Base-by-base conservation (phyloP, 179 eudicot species). In the Silene vulgaris region DNA sequence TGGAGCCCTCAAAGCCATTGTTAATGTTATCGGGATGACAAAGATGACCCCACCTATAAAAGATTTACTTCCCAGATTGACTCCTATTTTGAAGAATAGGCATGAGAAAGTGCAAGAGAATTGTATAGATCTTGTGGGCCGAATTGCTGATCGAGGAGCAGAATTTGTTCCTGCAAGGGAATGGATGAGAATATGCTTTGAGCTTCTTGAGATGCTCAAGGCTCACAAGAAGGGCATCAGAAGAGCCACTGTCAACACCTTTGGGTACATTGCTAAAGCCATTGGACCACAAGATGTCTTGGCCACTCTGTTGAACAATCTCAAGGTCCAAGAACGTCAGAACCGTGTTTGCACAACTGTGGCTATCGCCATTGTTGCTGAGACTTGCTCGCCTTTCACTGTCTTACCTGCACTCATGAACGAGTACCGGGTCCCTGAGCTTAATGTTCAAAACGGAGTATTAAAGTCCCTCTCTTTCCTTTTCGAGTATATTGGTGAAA, bases 31-130 rank as follows among this genome's bases (percentile, higher is more conserved):
- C 40, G 98, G 98, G 75, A 93, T 93, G 98, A 91, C 97, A 0
- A 93, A 93, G 78, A 93, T 93, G 98, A 93, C 98, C 26, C 98
- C 98, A 71, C 98, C 98, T 0, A 93, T 93, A 19, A 93, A 91
- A 72, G 98, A 93, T 77, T 81, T 93, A 54, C 97, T 93, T 40
- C 98, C 97, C 32, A 87, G 97, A 32, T 74, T 93, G 32, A 88
- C 97, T 17, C 98, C 97, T 3, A 93, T 93, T 35, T 79, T 93
- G 86, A 93, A 93, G 83, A 91, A 93, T 76, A 88, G 97, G 76
- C 98, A 93, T 26, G 98, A 93, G 83, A 93, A 93, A 77, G 98
- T 91, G 64, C 98, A 91, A 70, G 98, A 93, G 85, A 93, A 93
- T 54, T 89, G 98, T 73, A 93, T 93, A 65, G 98, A 91, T 82